Base-by-base conservation (phyloP, 2,329 filamentous ascomycete genomes). In the Chalaropsis thielavioides region DNA sequence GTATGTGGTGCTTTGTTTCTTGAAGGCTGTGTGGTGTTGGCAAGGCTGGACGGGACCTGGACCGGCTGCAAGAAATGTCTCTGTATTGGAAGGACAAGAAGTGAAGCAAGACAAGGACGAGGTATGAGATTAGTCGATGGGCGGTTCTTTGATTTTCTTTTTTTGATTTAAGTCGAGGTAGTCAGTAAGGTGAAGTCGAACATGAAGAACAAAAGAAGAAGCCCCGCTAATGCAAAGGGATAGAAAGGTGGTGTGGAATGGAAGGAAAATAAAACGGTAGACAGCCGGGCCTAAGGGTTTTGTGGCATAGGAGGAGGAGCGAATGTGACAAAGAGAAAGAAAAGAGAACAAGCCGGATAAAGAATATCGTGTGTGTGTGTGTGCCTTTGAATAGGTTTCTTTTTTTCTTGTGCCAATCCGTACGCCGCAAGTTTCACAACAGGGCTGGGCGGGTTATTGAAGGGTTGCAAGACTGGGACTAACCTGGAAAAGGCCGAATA, bases 361-460 rank as follows among this genome's bases (percentile, higher is more conserved):
- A 51, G 11, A 51, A 24, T 13, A 24, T 58, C 27, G 54, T 58
- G n/a, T 56, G 11, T 54, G 49, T 24, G 51, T 56, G 7, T 35
- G 5, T 31, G 51, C 22, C n/a, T n/a, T 58, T 22, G n/a, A 38
- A 27, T 38, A 22, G 54, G 54, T 10, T 56, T 56, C 35, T 49
- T n/a, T 59, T 62, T 31, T 46, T 62, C 31, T 62, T n/a, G 24
- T 27, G 22, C 41, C 24, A 62, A 62, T 35, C 60, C 31, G 40
- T 35, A 62, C 60, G 41, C 60, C 22, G 40, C 60, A 49, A 62
- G 60, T 62, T 62, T 62, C 60, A 62, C 60, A 62, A 62, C 60
- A 62, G 60, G 60, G 60, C 60, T 62, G 22, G 60, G 38, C 31
- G 41, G 38, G 31, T 49, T 44, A 62, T 62, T 62, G 27, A n/a